Evolutionary conservation across 257 asterid species (phyloP).

Genomic region (Marsdenia floribunda): DNA sequence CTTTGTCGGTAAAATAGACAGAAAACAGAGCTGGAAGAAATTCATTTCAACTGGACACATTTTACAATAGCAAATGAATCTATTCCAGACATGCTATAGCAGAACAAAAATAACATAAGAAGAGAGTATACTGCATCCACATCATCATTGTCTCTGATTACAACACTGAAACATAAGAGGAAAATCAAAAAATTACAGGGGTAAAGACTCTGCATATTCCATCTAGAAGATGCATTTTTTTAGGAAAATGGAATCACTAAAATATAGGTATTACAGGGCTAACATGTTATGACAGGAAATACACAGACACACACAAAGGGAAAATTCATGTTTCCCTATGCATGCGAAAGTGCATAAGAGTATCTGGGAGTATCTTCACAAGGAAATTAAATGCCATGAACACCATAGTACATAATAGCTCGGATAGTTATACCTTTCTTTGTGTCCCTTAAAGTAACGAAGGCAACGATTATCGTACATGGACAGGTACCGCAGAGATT

Average conservation of each 20-base stretch:
- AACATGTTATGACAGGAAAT: background rate
- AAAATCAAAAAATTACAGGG: background rate
- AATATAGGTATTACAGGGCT: background rate
- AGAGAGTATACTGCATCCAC: background rate
- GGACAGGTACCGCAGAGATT: conserved; percentile 73
- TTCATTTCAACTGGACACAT: background rate
- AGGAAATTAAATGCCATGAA: background rate
- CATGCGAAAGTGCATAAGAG: background rate
- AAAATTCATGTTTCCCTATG: background rate
- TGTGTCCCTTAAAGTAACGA: conserved; percentile 93
- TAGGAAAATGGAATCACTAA: background rate
- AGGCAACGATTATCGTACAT: conserved; percentile 93
- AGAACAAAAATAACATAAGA: background rate
- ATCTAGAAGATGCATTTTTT: background rate
- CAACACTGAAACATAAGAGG: background rate
- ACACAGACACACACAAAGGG: background rate
- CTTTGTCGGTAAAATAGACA: background rate
- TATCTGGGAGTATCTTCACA: background rate
- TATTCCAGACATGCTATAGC: background rate
- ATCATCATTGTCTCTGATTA: background rate
- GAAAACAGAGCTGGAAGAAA: background rate
- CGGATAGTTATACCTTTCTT: conserved; percentile 50
- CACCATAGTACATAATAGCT: conserved; percentile 3
- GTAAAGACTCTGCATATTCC: background rate
- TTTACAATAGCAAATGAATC: background rate